Conservation (phyloP, 768 basidiomycete species). For the Termitomyces eurrhizus region DNA sequence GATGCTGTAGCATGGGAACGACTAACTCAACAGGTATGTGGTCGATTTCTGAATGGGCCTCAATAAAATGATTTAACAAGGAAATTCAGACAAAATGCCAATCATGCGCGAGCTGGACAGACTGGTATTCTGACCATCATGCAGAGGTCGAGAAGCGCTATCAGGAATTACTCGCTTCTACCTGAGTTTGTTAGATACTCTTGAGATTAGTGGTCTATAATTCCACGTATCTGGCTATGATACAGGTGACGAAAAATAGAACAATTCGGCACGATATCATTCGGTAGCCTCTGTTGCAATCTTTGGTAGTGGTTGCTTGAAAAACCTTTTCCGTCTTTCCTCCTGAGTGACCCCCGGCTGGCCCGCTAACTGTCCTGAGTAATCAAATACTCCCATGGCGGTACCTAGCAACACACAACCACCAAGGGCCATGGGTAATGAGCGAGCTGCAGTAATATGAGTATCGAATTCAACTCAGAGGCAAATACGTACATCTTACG, state of each 20-base stretch:
- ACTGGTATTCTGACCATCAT: slow-evolving; percentile 45
- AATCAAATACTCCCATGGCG: slow-evolving; percentile 78
- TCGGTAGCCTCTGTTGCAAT: slow-evolving; percentile 31
- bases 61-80: background rate
- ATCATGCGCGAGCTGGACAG: slow-evolving; percentile 43
- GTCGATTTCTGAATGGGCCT: background rate
- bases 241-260: background rate
- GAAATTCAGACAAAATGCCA: slow-evolving; percentile 32
- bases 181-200: background rate
- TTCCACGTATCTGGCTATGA: background rate
- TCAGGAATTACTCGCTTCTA: slow-evolving; percentile 20
- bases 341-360: slow-evolving; percentile 45
- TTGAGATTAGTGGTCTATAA: background rate
- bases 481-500: slow-evolving; percentile 56
- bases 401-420: slow-evolving; percentile 78
- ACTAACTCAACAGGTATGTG: slow-evolving; percentile 43
- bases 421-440: slow-evolving; percentile 76
- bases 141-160: slow-evolving; percentile 39
- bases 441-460: slow-evolving; percentile 54
- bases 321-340: slow-evolving; percentile 75
- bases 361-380: slow-evolving; percentile 62
- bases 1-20: slow-evolving; percentile 46
- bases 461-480: background rate
- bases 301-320: slow-evolving; percentile 64
- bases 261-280: slow-evolving; percentile 14